phyloP scores from a whole-genome alignment of 345 rosid genomes.

The Melaleuca quinquenervia region DNA sequence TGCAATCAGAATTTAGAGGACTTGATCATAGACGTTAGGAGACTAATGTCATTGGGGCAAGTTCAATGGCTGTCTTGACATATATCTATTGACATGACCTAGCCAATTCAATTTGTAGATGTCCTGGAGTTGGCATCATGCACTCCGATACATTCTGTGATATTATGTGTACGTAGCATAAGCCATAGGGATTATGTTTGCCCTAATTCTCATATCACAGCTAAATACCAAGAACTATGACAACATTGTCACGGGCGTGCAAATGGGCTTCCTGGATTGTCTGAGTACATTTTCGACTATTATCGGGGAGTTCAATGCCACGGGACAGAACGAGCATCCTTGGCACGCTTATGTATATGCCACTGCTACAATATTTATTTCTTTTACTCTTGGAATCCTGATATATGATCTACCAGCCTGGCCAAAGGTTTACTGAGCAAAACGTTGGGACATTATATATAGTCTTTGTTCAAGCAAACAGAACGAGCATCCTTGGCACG shows the following conservation, averaged over 20 bases:
- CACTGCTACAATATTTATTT: too few species aligned
- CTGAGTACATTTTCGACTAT: constrained; percentile 78
- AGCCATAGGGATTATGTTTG: not conserved
- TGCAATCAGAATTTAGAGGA: not conserved
- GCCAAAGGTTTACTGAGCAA: too few species aligned
- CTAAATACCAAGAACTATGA: constrained; percentile 33
- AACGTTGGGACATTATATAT: too few species aligned
- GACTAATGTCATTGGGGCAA: not conserved
- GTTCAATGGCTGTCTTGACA: not conserved
- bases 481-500: too few species aligned
- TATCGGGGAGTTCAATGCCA: constrained; percentile 76
- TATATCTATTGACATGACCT: not conserved
- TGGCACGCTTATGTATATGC: constrained; percentile 24
- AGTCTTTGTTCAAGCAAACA: too few species aligned
- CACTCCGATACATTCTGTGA: not conserved
- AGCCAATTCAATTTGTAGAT: not conserved
- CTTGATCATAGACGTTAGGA: not conserved
- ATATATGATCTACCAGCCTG: too few species aligned
- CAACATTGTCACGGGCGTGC: constrained; percentile 38
- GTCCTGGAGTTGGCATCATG: not conserved
- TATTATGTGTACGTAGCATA: not conserved
- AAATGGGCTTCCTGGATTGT: constrained; percentile 74
- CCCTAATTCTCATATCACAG: constrained; percentile 10
- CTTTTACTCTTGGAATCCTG: too few species aligned
- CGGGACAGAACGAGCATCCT: constrained; percentile 49